Base-by-base conservation (phyloP, 1,284 basidiomycete species). In the Moniliophthora roreri region DNA sequence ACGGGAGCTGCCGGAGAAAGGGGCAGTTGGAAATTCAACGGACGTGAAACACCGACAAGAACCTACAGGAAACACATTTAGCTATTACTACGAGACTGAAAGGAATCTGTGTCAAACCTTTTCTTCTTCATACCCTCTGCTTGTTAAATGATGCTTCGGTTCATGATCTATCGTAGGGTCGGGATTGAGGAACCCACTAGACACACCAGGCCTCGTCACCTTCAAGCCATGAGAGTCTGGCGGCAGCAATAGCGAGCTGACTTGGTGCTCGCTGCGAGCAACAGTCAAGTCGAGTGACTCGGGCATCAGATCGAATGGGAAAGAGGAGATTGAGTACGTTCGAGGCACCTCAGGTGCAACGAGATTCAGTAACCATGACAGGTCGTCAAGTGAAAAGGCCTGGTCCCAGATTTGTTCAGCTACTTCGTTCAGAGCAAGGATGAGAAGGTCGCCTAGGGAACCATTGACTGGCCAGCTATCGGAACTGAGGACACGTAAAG, bases 21-120 rank as follows among this genome's bases (percentile, higher is more conserved):
- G 23, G 54, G 54, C 4, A 55, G 45, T 41, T 55, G 54, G 44
- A 55, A 55, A 34, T 55, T 55, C n/a, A 55, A 28, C 4, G 54
- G 54, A 40, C 54, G 54, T 18, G 51, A 52, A 18, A 55, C 50
- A 7, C 54, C 54, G 15, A 55, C 54, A 9, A 55, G 54, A 21
- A 55, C 21, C 51, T 52, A 23, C 9, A n/a, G 24, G 13, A 15
- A 26, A 13, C 13, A n/a, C 35, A 26, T n/a, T 42, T 13, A 15
- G n/a, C 20, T 8, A 23, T 4, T 5, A 16, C n/a, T 6, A 26
- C 16, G 15, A 9, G 21, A 10, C 9, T 16, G 20, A n/a, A 21
- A 20, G 16, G 38, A 23, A 1, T 8, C 36, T 46, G 21, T 6
- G 18, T 15, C 13, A 24, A 10, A 37, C 46, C 24, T 51, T 47